A percentile compares a stretch with the other conserved stretches of the same genome.
These are phyloP conservation scores for Stemphylium beticola DNA, from an alignment of 2,329 filamentous ascomycete species.

Conservation along the genomic window DNA sequence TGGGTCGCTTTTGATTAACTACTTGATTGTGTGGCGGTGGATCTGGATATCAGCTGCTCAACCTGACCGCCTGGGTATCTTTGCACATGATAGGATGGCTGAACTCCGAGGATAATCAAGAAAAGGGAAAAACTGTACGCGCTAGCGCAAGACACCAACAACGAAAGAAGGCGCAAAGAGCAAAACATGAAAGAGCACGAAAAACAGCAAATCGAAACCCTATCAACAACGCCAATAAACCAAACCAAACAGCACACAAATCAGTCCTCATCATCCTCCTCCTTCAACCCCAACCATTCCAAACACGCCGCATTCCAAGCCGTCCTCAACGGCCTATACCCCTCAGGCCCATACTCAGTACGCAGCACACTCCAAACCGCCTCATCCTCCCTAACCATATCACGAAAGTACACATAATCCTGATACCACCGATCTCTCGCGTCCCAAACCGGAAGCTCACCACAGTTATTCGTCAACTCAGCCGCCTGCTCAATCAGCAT, in stretches of 20 bases:
- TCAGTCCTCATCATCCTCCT: not conserved
- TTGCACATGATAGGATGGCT: no score
- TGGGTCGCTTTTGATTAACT: no score
- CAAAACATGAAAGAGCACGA: no score
- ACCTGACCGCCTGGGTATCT: not conserved
- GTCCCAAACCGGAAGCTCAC: not conserved
- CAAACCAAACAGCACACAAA: not conserved
- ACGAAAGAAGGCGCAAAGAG: no score
- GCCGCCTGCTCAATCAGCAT: not conserved
- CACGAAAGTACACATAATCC: constrained; percentile 1
- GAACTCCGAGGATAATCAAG: no score
- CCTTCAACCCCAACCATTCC: not conserved
- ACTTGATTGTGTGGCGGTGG: no score
- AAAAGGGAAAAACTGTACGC: no score
- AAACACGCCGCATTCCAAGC: not conserved
- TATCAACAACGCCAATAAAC: no score
- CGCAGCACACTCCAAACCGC: not conserved
- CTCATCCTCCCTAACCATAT: not conserved
- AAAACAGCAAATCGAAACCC: no score
- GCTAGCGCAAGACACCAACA: no score
- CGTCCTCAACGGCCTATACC: not conserved
- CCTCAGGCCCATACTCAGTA: not conserved
- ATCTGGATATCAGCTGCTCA: no score
- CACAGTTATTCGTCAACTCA: not conserved
- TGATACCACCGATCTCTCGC: not conserved